Percentiles rank a stretch among this genome's conserved stretches.
These are phyloP conservation scores for Diutina scorzettiae DNA, from an alignment of 1,139 yeast genomes.

Conservation along the genomic window DNA sequence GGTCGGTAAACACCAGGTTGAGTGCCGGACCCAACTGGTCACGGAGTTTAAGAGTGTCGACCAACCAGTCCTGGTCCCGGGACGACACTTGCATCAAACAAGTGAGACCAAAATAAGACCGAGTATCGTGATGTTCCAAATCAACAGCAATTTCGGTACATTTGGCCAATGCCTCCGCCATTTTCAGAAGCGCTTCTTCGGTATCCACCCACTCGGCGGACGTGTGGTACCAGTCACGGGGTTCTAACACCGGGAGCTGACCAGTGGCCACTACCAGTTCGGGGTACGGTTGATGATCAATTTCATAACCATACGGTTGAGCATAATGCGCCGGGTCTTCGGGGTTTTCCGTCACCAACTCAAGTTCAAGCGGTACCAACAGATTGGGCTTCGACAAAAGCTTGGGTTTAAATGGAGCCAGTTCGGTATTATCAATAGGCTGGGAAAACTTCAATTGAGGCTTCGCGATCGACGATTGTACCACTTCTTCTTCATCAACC, in stretches of 20 bases:
- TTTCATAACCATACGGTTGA: conserved; percentile 80
- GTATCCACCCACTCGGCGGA: conserved; percentile 65
- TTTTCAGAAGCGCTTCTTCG: conserved; percentile 33
- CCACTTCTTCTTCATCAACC: not conserved
- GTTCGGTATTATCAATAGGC: conserved; percentile 57
- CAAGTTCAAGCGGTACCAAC: conserved; percentile 30
- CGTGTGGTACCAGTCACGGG: conserved; percentile 54
- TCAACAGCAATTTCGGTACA: conserved; percentile 80
- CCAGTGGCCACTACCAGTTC: conserved; percentile 28
- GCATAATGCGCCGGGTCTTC: conserved; percentile 48
- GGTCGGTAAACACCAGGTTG: conserved; percentile 72
- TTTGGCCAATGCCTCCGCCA: conserved; percentile 42
- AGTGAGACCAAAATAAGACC: conserved; percentile 83
- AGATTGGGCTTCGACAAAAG: conserved; percentile 64
- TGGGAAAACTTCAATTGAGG: conserved; percentile 59
- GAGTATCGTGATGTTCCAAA: conserved; percentile 89
- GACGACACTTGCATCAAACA: conserved; percentile 90
- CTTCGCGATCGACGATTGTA: conserved; percentile 23
- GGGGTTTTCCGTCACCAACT: conserved; percentile 23
- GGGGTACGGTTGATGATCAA: conserved; percentile 61
- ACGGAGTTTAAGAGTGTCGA: conserved; percentile 66
- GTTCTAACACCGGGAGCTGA: conserved; percentile 38
- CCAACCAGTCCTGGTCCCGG: conserved; percentile 69
- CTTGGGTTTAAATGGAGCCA: conserved; percentile 66
- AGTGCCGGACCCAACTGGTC: conserved; percentile 49